Base-by-base conservation (phyloP, 2,329 filamentous ascomycete species). In the Curvularia eragrostidis region DNA sequence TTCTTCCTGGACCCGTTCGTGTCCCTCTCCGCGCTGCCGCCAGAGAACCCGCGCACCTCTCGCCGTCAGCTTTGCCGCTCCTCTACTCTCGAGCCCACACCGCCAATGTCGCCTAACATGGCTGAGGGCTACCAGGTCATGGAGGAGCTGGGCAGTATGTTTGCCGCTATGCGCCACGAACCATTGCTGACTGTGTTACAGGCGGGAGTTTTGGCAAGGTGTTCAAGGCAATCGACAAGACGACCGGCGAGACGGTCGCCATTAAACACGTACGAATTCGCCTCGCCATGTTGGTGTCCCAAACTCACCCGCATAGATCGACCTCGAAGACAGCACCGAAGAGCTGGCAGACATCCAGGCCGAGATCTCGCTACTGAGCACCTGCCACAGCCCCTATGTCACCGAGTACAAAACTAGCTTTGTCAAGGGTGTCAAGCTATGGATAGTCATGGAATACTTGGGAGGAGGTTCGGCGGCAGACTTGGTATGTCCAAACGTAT, bases 371-470 rank as follows among this genome's bases (percentile, higher is more conserved):
- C 90, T 99, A 32, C 84, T 99, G 60, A 95, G 93, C 78, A 97
- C 95, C 52, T 99, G 95, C 81, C 90, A 91, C 66, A 97, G 93
- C 75, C 90, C 91, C 47, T 96, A 90, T 77, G 93, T 99, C 67
- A 98, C 95, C 15, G 91, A 96, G 75, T 99, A 99, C 83, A 96
- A 93, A 76, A 91, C 91, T 21, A 97, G 93, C 74, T 99, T 98
- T 77, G 85, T 98, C n/a, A 88, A 91, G 67, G 95, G 95, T 24
- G 91, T 93, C 75, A 99, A 98, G 80, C 82, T 99, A 82, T 99
- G 95, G 95, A 99, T 99, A 73, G 92, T 98, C 57, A 99, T 99
- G 95, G 95, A 99, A 78, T 99, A 90, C 73, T 82, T 99, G 10
- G 95, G 95, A 5, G 95, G 95, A 63, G 95, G 95, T 39, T 98